Percentiles rank a stretch among this genome's conserved stretches.
Evolutionary conservation across 202 grass and related monocot species (phyloP).

Genomic region (Panicum hallii): DNA sequence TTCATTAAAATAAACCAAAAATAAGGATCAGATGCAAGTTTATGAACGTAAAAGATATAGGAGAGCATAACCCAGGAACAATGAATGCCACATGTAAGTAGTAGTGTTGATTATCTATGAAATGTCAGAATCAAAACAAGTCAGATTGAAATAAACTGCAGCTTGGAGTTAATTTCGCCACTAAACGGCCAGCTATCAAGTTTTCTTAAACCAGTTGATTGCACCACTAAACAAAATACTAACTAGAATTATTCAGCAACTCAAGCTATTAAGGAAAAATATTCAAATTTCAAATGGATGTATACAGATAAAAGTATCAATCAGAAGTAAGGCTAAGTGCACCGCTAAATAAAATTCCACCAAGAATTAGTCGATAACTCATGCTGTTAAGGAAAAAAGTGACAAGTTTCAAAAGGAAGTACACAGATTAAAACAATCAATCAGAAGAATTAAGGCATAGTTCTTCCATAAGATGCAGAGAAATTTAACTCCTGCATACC

Average conservation of each 20-base stretch:
- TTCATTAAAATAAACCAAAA: conserved; percentile 24
- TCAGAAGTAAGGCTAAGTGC: conserved; percentile 21
- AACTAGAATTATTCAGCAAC: too few relatives aligned
- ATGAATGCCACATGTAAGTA: conserved; percentile 16
- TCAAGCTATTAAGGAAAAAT: too few relatives aligned
- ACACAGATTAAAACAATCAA: conserved; percentile 18
- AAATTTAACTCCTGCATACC: conserved; percentile 41
- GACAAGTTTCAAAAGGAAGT: conserved; percentile 15
- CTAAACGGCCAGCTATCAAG: too few relatives aligned
- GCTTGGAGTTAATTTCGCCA: too few relatives aligned
- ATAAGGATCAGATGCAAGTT: conserved; percentile 11
- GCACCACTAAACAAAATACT: too few relatives aligned
- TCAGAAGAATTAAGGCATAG: conserved; percentile 27
- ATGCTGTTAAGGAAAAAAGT: conserved; percentile 7
- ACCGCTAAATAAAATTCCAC: background rate
- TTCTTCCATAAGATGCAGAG: conserved; percentile 18
- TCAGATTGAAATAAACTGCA: too few relatives aligned
- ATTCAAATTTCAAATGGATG: too few relatives aligned
- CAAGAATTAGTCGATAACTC: conserved; percentile 16
- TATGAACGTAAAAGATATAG: conserved; percentile 19
- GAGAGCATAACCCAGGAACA: background rate
- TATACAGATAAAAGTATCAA: conserved; percentile 37
- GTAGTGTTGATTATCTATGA: conserved; percentile 7
- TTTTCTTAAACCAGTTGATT: too few relatives aligned
- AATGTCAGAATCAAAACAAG: conserved; percentile 2